Evolutionary conservation across 805 yeast species (phyloP).

Genomic region (Candida anglica): DNA sequence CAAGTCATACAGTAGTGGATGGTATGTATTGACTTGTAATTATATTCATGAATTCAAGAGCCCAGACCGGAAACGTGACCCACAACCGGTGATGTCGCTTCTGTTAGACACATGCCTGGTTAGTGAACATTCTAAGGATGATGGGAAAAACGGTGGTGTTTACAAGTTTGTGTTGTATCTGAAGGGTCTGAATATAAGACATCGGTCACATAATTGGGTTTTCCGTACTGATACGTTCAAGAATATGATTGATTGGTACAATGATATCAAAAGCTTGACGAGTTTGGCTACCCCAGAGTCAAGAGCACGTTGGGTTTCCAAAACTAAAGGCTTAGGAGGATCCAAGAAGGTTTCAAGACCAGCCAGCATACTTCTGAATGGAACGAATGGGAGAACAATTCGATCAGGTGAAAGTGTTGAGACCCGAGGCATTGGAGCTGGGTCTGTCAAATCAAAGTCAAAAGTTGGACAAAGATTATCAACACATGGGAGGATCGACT

Average conservation of each 20-base stretch:
- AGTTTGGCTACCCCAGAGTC: conserved; percentile 56
- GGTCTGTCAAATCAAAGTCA: conserved; percentile 2
- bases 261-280: conserved; percentile 68
- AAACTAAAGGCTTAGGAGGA: conserved; percentile 12
- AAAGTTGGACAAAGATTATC: conserved; percentile 19
- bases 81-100: conserved; percentile 78
- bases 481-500: conserved; percentile 25
- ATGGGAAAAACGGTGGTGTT: conserved; percentile 49
- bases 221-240: conserved; percentile 84
- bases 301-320: conserved; percentile 42
- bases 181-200: conserved; percentile 61
- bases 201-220: conserved; percentile 90
- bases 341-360: conserved; percentile 10
- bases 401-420: conserved; percentile 9
- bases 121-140: conserved; percentile 76
- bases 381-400: conserved; percentile 12
- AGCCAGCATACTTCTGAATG: conserved; percentile 13
- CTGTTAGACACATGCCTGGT: conserved; percentile 76
- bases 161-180: conserved; percentile 79
- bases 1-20: conserved; percentile 86
- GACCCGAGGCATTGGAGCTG: conserved; percentile 5
- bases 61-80: conserved; percentile 75
- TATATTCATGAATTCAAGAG: conserved; percentile 88
- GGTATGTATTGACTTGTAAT: conserved; percentile 86
- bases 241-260: conserved; percentile 79